A percentile compares a stretch with the other conserved stretches of the same genome.
phyloP scores from a whole-genome alignment of 106 monocot species.

The Acorus calamus region DNA sequence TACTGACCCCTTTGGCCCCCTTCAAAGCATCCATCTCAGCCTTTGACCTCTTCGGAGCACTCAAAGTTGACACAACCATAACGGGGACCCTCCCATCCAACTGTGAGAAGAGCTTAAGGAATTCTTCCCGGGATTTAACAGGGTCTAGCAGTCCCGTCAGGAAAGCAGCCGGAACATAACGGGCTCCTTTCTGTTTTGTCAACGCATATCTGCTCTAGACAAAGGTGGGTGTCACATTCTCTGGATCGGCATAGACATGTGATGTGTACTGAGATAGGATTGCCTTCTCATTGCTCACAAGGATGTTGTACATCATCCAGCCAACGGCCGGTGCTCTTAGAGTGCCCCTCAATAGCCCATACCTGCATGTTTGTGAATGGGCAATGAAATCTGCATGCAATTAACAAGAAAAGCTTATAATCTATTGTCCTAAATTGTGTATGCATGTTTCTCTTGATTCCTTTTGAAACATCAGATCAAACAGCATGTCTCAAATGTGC shows the following conservation, averaged over 20 bases:
- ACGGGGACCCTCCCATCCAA: constrained; percentile 55
- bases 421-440: too few relatives aligned
- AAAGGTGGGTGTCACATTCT: constrained; percentile 64
- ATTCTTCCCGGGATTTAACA: constrained; percentile 77
- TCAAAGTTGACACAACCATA: constrained; percentile 44
- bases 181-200: constrained; percentile 77
- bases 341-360: constrained; percentile 78
- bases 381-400: too few relatives aligned
- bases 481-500: too few relatives aligned
- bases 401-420: too few relatives aligned
- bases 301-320: constrained; percentile 94
- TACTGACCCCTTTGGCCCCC: constrained; percentile 72
- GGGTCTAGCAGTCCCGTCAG: constrained; percentile 90
- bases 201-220: constrained; percentile 64
- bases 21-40: constrained; percentile 90
- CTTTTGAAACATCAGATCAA: too few relatives aligned
- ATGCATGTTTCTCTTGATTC: too few relatives aligned
- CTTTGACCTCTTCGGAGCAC: constrained; percentile 78
- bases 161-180: constrained; percentile 90
- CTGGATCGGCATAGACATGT: constrained; percentile 85
- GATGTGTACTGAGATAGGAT: constrained; percentile 91
- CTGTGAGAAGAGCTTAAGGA: constrained; percentile 51
- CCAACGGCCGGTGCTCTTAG: constrained; percentile 81
- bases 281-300: constrained; percentile 92
- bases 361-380: constrained; percentile 25